Percentiles rank a stretch among this genome's conserved stretches.
Conservation (phyloP, 495 filamentous ascomycete species). For the Monascus purpureus region DNA sequence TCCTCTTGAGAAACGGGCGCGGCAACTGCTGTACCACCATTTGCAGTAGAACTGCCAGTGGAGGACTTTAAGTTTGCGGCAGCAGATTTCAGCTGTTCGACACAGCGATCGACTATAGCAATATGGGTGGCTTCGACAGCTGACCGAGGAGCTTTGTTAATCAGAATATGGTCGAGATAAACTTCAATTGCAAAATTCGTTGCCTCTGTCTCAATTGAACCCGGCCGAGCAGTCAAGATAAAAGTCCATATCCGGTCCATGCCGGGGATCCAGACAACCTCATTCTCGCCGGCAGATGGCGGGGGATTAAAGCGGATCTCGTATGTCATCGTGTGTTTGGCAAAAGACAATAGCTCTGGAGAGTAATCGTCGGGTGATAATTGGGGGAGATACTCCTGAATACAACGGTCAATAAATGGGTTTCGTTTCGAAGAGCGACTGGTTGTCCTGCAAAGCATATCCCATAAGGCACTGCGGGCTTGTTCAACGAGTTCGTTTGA, state of each 20-base stretch:
- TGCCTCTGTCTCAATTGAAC: conserved; percentile 52
- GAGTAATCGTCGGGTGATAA: conserved; percentile 53
- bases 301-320: conserved; percentile 29
- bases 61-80: conserved; percentile 44
- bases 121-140: conserved; percentile 60
- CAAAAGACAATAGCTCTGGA: conserved; percentile 51
- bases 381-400: conserved; percentile 48
- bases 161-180: conserved; percentile 48
- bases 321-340: conserved; percentile 39
- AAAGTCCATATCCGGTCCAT: conserved; percentile 76
- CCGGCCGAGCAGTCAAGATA: conserved; percentile 54
- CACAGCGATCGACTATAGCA: conserved; percentile 60
- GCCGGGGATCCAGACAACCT: conserved; percentile 40
- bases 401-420: conserved; percentile 51
- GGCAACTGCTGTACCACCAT: conserved; percentile 35
- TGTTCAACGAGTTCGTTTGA: conserved; percentile 36
- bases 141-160: conserved; percentile 25
- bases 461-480: conserved; percentile 51
- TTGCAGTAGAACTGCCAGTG: conserved; percentile 21
- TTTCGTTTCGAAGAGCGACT: conserved; percentile 35
- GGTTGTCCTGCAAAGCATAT: conserved; percentile 40
- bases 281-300: conserved; percentile 23
- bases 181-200: conserved; percentile 57
- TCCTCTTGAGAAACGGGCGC: conserved; percentile 29
- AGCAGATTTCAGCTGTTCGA: conserved; percentile 58